Evolutionary conservation across 2,329 filamentous ascomycete genomes (phyloP).

Genomic region (Paraconiothyrium brasiliense): DNA sequence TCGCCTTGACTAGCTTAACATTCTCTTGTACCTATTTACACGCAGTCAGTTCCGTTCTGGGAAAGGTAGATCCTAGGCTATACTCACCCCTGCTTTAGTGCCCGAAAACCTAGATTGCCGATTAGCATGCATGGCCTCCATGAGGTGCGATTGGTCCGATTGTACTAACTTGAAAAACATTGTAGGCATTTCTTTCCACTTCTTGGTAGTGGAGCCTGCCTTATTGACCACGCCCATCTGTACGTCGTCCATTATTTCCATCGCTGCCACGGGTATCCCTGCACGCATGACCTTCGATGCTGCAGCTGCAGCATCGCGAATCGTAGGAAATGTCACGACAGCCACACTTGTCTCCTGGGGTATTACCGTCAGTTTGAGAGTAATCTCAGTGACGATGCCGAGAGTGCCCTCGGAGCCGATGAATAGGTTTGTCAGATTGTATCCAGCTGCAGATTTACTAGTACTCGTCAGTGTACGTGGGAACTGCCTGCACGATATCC

Average conservation of each 20-base stretch:
- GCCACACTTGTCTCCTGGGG: conserved; percentile 81
- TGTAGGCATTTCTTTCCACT: conserved; percentile 79
- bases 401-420: conserved; percentile 84
- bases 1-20: conserved; percentile 72
- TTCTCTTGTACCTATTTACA: conserved; percentile 72
- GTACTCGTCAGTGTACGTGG: conserved; percentile 16
- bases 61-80: conserved; percentile 26
- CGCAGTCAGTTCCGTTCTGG: conserved; percentile 40
- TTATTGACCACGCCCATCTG: conserved; percentile 86
- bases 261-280: conserved; percentile 76
- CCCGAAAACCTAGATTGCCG: conserved; percentile 68
- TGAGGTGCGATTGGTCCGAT: conserved; percentile 8
- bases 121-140: conserved; percentile 32
- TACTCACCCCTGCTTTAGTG: conserved; percentile 69
- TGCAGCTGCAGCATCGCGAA: conserved; percentile 77
- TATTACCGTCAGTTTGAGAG: conserved; percentile 79
- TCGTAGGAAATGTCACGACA: conserved; percentile 80
- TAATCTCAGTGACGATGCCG: conserved; percentile 83
- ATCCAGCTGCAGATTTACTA: conserved; percentile 80
- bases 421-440: conserved; percentile 83
- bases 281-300: conserved; percentile 80
- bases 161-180: conserved; percentile 77
- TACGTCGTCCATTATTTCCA: conserved; percentile 90
- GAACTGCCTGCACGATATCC: conserved; percentile 9
- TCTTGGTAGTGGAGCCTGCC: conserved; percentile 73